Evolutionary conservation across 495 filamentous ascomycete genomes (phyloP).

Genomic region (Xylaria flabelliformis): DNA sequence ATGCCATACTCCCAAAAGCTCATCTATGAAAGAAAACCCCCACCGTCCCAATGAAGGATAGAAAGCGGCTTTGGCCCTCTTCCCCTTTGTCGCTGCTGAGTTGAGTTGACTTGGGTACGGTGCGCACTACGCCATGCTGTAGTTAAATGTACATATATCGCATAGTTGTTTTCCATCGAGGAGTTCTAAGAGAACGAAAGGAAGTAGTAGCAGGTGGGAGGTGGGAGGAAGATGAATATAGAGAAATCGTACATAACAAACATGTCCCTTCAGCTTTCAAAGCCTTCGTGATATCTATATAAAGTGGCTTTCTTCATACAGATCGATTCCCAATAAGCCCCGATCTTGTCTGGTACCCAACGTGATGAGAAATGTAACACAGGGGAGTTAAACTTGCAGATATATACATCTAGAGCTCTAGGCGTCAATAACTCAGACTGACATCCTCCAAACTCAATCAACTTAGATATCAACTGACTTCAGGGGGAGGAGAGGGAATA

Average conservation of each 20-base stretch:
- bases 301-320: background rate
- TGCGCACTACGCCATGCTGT: slow-evolving; percentile 25
- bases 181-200: slow-evolving; percentile 5
- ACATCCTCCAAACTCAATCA: background rate
- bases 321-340: background rate
- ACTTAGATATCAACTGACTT: background rate
- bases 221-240: slow-evolving; percentile 10
- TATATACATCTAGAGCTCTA: background rate
- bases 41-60: slow-evolving; percentile 7
- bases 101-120: background rate
- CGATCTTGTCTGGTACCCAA: background rate
- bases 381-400: background rate
- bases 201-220: slow-evolving; percentile 8
- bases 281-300: background rate
- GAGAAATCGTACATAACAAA: slow-evolving; percentile 14
- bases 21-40: background rate
- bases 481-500: background rate
- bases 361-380: background rate
- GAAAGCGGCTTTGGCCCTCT: background rate
- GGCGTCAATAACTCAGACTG: background rate
- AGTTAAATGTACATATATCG: slow-evolving; percentile 30
- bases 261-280: background rate
- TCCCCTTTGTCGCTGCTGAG: slow-evolving; percentile 11
- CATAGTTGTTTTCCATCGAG: slow-evolving; percentile 18
- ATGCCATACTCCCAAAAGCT: background rate